Conservation (phyloP, 1,284 basidiomycete species). For the Pisolithus thermaeus region DNA sequence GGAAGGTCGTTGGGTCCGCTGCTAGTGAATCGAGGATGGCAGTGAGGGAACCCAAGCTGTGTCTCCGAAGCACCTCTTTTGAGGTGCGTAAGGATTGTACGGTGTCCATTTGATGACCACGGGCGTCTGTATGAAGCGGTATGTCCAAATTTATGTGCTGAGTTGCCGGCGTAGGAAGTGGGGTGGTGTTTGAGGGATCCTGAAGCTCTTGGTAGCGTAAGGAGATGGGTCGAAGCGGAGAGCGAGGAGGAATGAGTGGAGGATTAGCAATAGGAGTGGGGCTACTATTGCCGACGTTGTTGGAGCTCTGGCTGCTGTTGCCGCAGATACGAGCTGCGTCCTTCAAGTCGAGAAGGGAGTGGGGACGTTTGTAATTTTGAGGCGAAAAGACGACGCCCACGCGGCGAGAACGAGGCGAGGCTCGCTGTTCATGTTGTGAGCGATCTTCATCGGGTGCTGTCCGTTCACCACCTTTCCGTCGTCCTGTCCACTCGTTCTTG, state of each 20-base stretch:
- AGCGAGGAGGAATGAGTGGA: constrained; percentile 25
- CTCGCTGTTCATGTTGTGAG: constrained; percentile 16
- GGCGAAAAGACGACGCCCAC: constrained; percentile 25
- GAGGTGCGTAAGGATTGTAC: constrained; percentile 21
- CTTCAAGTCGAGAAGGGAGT: constrained; percentile 24
- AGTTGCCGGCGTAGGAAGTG: neutral
- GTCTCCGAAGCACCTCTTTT: neutral
- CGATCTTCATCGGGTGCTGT: constrained; percentile 12
- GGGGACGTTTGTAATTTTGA: constrained; percentile 29
- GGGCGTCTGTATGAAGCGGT: constrained; percentile 2
- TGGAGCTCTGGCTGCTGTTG: constrained; percentile 1
- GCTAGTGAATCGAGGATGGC: constrained; percentile 25
- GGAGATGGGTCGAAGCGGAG: constrained; percentile 22
- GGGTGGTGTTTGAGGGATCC: constrained; percentile 5
- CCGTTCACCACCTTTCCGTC: constrained; percentile 13
- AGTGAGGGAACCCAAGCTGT: constrained; percentile 20
- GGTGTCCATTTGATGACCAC: constrained; percentile 17
- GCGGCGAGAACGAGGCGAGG: constrained; percentile 24
- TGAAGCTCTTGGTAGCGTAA: neutral
- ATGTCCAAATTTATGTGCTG: constrained; percentile 7
- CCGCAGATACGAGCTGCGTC: constrained; percentile 12
- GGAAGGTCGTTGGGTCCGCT: constrained; percentile 15
- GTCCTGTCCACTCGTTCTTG: neutral
- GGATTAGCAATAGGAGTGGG: constrained; percentile 6
- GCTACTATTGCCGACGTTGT: constrained; percentile 2